Evolutionary conservation across 495 filamentous ascomycete species (phyloP), one percentile per base, ranked within the genome.

Genomic region (Paragyromitra xinjiangensis): DNA sequence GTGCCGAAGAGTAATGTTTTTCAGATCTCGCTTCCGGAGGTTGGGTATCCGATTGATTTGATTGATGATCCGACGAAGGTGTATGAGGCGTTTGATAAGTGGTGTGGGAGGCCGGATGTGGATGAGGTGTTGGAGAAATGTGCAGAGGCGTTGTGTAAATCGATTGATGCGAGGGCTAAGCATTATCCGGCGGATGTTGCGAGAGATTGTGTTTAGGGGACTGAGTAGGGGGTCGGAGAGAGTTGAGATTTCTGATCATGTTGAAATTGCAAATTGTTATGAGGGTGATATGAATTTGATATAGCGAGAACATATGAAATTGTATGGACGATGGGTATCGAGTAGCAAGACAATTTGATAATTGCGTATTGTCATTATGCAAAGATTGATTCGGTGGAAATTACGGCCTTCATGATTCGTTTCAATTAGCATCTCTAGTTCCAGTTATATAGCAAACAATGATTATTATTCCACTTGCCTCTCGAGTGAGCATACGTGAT

Each of bases 41-140:
- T 73, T 1, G 9, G n/a, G 3, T 67, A 73, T 67, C 37, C 22
- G 39, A 56, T 55, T n/a, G 71, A 67, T 16, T 48, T 73, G 51
- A 64, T 73, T 22, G 70, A 73, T 73, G 70, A 73, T 29, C 70
- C 70, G 45, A 40, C 45, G 2, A 65, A 37, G 62, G 70, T 65
- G 1, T 24, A 55, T 50, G 59, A 24, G 61, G 50, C 34, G 7
- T 66, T 73, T 24, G 70, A 65, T 7, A 40, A 29, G 14, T 73
- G 70, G 70, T 11, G 62, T 5, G 58, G 45, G 22, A 19, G 6
- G 45, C 3, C 16, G 22, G 16, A 58, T 19, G 50, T 56, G 16
- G 37, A 4, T 34, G 4, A 48, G 19, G 39, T 19, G 3, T 45
- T 73, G 40, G 61, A 73, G 1, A 16, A 29, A 8, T 73, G 70